phyloP scores from a whole-genome alignment of 2,329 filamentous ascomycete genomes.

The Akanthomyces lecanii region DNA sequence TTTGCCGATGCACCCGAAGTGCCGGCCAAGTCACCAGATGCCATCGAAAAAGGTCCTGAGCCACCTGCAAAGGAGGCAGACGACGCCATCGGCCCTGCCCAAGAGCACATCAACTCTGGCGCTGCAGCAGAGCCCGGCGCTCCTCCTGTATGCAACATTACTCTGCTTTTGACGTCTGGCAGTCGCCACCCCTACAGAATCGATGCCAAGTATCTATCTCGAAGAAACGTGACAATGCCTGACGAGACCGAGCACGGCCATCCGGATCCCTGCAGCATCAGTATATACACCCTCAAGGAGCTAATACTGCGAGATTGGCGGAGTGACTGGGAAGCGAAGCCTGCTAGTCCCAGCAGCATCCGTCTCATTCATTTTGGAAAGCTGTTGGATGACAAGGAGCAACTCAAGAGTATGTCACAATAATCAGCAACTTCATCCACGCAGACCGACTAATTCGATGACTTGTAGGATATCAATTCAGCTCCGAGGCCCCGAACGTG shows the following conservation, averaged over 20 bases:
- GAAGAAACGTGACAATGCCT: slow-evolving; percentile 73
- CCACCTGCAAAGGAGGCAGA: slow-evolving; percentile 30
- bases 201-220: slow-evolving; percentile 77
- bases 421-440: slow-evolving; percentile 8
- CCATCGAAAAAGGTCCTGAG: slow-evolving; percentile 26
- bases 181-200: slow-evolving; percentile 86
- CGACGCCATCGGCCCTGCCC: slow-evolving; percentile 40
- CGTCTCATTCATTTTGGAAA: slow-evolving; percentile 89
- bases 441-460: background rate
- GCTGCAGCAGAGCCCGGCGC: slow-evolving; percentile 29
- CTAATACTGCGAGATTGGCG: slow-evolving; percentile 91
- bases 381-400: slow-evolving; percentile 82
- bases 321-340: slow-evolving; percentile 83
- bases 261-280: slow-evolving; percentile 81
- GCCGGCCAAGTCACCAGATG: slow-evolving; percentile 26
- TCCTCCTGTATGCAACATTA: slow-evolving; percentile 63
- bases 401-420: slow-evolving; percentile 66
- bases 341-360: slow-evolving; percentile 83
- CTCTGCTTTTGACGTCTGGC: slow-evolving; percentile 75
- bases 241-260: slow-evolving; percentile 55
- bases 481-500: slow-evolving; percentile 69
- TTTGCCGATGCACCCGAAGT: slow-evolving; percentile 19
- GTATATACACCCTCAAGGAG: slow-evolving; percentile 90
- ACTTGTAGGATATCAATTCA: slow-evolving; percentile 72
- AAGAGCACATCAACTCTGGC: slow-evolving; percentile 38